Conservation (phyloP, 495 filamentous ascomycete species). For the Astrothelium subdiscretum region DNA sequence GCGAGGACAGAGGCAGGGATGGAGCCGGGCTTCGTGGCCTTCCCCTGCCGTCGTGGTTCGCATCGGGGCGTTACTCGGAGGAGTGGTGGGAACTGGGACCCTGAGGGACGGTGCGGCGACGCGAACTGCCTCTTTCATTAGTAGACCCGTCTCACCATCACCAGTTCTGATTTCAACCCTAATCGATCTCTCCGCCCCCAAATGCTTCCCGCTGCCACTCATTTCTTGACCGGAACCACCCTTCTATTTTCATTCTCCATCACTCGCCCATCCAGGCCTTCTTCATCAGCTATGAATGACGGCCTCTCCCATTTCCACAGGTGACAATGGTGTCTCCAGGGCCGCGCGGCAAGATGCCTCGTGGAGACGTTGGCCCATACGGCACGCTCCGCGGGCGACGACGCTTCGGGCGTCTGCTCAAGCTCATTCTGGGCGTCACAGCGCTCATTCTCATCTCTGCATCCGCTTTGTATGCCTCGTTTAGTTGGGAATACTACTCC, state of each 20-base stretch:
- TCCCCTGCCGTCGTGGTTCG: no score
- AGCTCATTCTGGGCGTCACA: not conserved
- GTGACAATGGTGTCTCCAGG: not conserved
- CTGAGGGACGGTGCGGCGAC: not conserved
- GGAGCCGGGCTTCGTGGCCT: not conserved
- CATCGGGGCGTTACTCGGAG: not conserved
- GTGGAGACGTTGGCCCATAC: not conserved
- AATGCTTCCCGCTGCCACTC: not conserved
- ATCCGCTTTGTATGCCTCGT: not conserved
- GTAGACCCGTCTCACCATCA: not conserved
- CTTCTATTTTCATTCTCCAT: not conserved
- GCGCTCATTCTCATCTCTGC: not conserved
- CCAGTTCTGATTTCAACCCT: no score
- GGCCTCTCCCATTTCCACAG: not conserved
- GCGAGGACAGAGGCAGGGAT: no score
- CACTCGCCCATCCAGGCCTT: not conserved
- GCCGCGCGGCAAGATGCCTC: conserved; percentile 1
- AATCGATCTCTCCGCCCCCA: not conserved
- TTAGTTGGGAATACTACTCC: not conserved
- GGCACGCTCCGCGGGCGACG: not conserved
- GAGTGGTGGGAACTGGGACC: not conserved
- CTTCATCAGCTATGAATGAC: not conserved
- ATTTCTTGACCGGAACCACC: not conserved
- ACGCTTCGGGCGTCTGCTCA: not conserved
- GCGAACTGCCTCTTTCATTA: not conserved